Conservation (phyloP, 345 rosid species). For the Syzygium aromaticum region DNA sequence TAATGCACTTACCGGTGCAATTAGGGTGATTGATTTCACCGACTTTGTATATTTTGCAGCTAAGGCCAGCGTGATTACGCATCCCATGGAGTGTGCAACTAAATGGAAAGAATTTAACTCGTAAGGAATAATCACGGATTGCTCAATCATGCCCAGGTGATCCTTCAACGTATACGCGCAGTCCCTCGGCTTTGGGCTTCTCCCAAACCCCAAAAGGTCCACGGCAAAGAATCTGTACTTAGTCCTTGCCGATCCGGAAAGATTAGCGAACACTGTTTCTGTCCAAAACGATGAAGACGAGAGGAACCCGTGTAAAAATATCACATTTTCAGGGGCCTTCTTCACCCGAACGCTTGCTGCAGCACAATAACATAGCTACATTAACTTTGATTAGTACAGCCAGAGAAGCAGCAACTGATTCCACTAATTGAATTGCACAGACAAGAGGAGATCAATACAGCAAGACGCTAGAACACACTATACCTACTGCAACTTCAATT, state of each 20-base stretch:
- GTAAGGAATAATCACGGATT: constrained; percentile 43
- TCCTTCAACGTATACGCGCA: constrained; percentile 49
- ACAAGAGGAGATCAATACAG: background rate
- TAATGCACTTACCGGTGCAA: background rate
- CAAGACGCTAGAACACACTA: background rate
- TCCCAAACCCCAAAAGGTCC: constrained; percentile 78
- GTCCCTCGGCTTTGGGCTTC: constrained; percentile 66
- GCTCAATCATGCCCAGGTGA: constrained; percentile 58
- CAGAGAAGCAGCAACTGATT: background rate
- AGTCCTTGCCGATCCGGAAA: constrained; percentile 20
- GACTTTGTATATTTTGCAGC: background rate
- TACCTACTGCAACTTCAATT: background rate
- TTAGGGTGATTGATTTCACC: constrained; percentile 47
- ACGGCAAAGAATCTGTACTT: constrained; percentile 45
- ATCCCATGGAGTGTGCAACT: constrained; percentile 89
- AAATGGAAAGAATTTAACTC: constrained; percentile 53
- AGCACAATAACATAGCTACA: background rate
- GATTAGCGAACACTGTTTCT: constrained; percentile 25
- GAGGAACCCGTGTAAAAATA: constrained; percentile 64
- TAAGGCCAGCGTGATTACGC: constrained; percentile 13
- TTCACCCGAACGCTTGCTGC: background rate
- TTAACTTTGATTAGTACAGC: background rate
- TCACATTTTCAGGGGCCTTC: constrained; percentile 41
- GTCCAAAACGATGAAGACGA: constrained; percentile 29
- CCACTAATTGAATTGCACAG: background rate